Evolutionary conservation across 2,329 filamentous ascomycete species (phyloP), one percentile per base, ranked within the genome.

Genomic region (Akanthomyces lecanii): DNA sequence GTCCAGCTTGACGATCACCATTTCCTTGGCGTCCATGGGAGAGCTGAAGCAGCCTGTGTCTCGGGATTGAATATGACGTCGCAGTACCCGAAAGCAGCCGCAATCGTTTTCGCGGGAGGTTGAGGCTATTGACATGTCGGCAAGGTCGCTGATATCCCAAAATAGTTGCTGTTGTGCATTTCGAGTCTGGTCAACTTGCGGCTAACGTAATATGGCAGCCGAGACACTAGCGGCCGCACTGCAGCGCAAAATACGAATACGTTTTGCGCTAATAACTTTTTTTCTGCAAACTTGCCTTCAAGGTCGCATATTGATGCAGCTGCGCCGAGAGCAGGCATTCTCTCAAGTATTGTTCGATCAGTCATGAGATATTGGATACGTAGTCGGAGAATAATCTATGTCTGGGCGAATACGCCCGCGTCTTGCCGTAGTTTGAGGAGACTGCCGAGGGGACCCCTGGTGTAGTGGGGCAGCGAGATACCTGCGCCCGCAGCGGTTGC

Each of bases 401-500:
- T 5, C 21, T 33, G 28, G 47, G 28, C 50, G 48, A 53, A 36
- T 53, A 51, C 58, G 25, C 50, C 50, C 40, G 50, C 40, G 14
- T 23, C 47, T 44, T 42, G 57, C 57, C 18, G n/a, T 36, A 11
- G 52, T 18, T 21, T 11, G 44, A 59, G 55, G 44, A 28, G 44
- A n/a, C 7, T n/a, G 18, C 47, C n/a, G 50, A 21, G 28, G 28
- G 45, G 58, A 53, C 58, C 58, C 57, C 58, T 54, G 50, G 14
- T 28, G 28, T 18, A 16, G 48, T 47, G 50, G 58, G 58, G 28
- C 30, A 61, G 48, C 28, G 54, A 61, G 58, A 38, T 61, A 61
- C 58, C 36, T 54, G 38, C 11, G 5, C 25, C 10, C 23, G 14
- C 58, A 45, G 16, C 58, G 36, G n/a, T 38, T 54, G 12, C 5